Percentiles rank a stretch among this genome's conserved stretches.
Evolutionary conservation across 768 basidiomycete genomes (phyloP).

Genomic region (Strobilomyces dryophilus): DNA sequence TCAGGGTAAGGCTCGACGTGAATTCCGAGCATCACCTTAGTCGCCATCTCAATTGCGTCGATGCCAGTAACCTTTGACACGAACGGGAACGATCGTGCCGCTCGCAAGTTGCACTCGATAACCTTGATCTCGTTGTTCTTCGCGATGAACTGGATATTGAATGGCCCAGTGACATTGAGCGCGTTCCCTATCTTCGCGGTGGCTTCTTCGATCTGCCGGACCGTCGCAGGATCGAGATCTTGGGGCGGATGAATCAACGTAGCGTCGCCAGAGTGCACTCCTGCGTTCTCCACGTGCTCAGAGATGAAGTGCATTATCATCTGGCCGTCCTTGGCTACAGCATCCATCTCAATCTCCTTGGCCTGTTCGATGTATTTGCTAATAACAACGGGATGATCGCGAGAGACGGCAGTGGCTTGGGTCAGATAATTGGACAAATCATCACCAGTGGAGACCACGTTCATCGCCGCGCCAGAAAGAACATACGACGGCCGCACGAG

Average conservation of each 20-base stretch:
- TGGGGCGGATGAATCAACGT: conserved; percentile 98
- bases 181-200: conserved; percentile 97
- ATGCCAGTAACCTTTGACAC: conserved; percentile 98
- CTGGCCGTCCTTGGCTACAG: conserved; percentile 94
- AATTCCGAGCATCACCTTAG: conserved; percentile 94
- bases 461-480: conserved; percentile 99
- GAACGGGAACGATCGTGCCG: conserved; percentile 97
- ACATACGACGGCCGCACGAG: conserved; percentile 98
- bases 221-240: conserved; percentile 95
- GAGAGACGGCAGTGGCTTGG: conserved; percentile 93
- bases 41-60: conserved; percentile 98
- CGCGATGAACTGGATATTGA: conserved; percentile 99
- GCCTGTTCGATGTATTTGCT: conserved; percentile 99
- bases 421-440: conserved; percentile 90
- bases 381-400: conserved; percentile 96
- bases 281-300: conserved; percentile 98
- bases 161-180: conserved; percentile 96
- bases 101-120: conserved; percentile 98
- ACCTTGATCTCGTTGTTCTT: conserved; percentile 99
- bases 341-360: conserved; percentile 99
- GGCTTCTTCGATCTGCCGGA: conserved; percentile 93
- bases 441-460: conserved; percentile 91
- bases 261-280: conserved; percentile 98
- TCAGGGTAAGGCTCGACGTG: conserved; percentile 91
- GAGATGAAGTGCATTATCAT: conserved; percentile 99